phyloP scores from a whole-genome alignment of 2,329 filamentous ascomycete genomes.

The Microdochium trichocladiopsis region DNA sequence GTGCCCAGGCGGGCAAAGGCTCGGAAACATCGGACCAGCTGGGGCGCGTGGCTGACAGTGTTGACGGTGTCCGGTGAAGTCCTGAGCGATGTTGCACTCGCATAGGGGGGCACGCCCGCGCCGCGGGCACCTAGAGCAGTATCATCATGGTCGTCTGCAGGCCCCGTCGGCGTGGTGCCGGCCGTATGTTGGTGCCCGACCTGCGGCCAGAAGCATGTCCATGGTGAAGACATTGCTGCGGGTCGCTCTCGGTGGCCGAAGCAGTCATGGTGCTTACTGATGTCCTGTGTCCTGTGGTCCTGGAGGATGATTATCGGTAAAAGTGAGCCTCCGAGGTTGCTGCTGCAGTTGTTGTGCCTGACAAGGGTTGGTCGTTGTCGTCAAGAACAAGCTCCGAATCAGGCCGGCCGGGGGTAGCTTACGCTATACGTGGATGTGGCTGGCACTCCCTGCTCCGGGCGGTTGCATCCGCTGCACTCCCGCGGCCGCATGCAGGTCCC shows the following conservation, averaged over 20 bases:
- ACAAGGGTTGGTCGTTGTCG: not conserved
- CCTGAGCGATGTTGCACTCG: not conserved
- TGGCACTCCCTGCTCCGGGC: not conserved
- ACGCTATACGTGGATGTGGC: no score
- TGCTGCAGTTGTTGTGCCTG: not conserved
- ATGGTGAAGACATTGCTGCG: not conserved
- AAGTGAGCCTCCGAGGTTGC: not conserved
- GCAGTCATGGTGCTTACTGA: not conserved
- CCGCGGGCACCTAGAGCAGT: not conserved
- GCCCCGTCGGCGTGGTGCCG: not conserved
- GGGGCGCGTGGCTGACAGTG: not conserved
- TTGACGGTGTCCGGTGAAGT: not conserved
- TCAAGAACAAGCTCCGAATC: not conserved
- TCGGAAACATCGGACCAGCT: no score
- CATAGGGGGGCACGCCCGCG: not conserved
- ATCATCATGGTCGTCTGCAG: not conserved
- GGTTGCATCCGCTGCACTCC: not conserved
- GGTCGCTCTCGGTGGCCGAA: not conserved
- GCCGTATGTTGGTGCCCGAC: not conserved
- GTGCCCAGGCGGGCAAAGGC: no score
- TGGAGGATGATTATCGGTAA: not conserved
- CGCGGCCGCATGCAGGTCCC: not conserved
- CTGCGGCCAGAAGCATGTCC: not conserved
- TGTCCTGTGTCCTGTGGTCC: not conserved
- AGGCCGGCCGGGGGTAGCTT: not conserved